Base-by-base conservation (phyloP, 495 filamentous ascomycete species). In the Aspergillus affinis region DNA sequence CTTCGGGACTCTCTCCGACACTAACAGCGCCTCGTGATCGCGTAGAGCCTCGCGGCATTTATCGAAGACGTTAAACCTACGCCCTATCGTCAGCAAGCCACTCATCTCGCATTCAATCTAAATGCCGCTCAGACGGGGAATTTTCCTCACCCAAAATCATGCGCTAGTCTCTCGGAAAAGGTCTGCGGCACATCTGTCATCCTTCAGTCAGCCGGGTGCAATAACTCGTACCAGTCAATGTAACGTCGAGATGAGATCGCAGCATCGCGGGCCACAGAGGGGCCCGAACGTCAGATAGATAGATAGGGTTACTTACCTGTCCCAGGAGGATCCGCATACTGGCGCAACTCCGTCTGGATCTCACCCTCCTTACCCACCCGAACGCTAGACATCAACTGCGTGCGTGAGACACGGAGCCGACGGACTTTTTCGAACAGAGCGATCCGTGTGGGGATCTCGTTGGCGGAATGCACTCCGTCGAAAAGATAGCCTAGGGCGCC, bases 351-450 rank as follows among this genome's bases (percentile, higher is more conserved):
- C 27, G 61, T 44, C 26, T 63, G 54, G n/a, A 69, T 57, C 23
- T 61, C 46, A 6, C 45, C 54, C 30, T 69, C 68, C 48, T 41
- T 53, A 19, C 44, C 59, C n/a, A 52, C 54, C 26, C 66, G 58
- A n/a, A 67, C 69, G 2, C 54, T 65, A 0, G 70, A 71, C 17
- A 71, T 21, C 18, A 63, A 64, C 56, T 81, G 78, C 7, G 76
- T 69, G 26, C 69, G 61, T 0, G 72, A 72, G 0, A 71, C 78
- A 29, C 79, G 54, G 9, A 61, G 61, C 19, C 65, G 68, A 2
- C 79, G 63, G 0, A 80, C 61, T 19, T 63, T 58, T 45, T 79
- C 70, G 48, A 79, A 81, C 0, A 77, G 9, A 8, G 55, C 20
- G 13, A 80, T 64, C 10, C 69, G 63, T 3, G 57, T 51, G 6